Evolutionary conservation across 2,329 filamentous ascomycete species (phyloP), one percentile per base, ranked within the genome.

Genomic region (Fusarium sp.): DNA sequence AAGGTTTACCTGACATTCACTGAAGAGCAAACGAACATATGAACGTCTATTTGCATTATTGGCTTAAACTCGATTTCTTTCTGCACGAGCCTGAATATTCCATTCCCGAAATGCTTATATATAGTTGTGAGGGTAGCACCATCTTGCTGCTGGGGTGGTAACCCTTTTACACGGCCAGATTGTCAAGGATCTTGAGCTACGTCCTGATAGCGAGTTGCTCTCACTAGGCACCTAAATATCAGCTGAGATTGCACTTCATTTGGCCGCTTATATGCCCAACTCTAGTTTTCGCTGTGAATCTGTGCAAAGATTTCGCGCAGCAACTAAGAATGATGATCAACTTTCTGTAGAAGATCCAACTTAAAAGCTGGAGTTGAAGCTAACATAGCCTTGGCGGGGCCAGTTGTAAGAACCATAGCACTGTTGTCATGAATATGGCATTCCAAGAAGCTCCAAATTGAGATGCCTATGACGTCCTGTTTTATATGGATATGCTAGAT

Each of bases 1-100:
- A 68, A 68, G 65, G 65, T 68, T 68, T 26, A 68, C 22, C 31
- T 44, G 51, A 28, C 31, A 68, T 41, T 45, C 63, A 54, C 63
- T 42, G 15, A 28, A 68, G 63, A 42, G 35, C 39, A 26, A 53
- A 26, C 48, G 10, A 36, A 53, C 48, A 50, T 31, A 50, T 31
- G 12, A 24, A 22, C 30, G 22, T 31, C 15, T 24, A 16, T 50
- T 36, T 35, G 18, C 18, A n/a, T 20, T 14, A 38, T 28, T 53
- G 20, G 24, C 10, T 53, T 38, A n/a, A 38, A 16, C 24, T 53
- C 30, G 48, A 51, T 24, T 51, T 20, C 31, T 24, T 51, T 20
- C 31, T 24, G 18, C 7, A 26, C 47, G 15, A 11, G 36, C 14
- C 28, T 39, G 15, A 24, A 20, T 53, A 16, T 54, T 20, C 11